Evolutionary conservation across 2,329 filamentous ascomycete species (phyloP).

Genomic region (Parascedosporium putredinis): DNA sequence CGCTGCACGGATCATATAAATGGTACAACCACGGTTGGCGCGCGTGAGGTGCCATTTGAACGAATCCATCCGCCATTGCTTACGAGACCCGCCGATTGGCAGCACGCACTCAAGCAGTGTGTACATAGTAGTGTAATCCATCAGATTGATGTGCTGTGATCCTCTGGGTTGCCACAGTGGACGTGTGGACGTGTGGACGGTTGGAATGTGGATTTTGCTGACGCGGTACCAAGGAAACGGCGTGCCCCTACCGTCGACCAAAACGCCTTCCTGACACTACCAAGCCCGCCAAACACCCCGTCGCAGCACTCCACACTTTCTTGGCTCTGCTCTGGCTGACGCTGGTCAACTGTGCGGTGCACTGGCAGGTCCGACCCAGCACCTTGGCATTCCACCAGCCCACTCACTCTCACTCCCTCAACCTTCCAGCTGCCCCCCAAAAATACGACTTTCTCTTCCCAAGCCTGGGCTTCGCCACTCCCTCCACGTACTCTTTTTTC

Average conservation of each 20-base stretch:
- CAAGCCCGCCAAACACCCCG: constrained; percentile 2
- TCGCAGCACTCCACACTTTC: no score
- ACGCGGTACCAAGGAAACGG: no score
- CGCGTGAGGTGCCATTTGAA: no score
- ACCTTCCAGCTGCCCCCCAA: no score
- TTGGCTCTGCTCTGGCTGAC: not conserved
- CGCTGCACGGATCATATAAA: no score
- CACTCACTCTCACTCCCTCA: not conserved
- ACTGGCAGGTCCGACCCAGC: not conserved
- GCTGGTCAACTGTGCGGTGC: not conserved
- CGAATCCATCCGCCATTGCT: no score
- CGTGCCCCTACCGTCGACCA: not conserved
- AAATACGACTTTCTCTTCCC: no score
- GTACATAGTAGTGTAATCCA: no score
- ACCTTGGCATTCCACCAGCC: not conserved
- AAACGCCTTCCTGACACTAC: not conserved
- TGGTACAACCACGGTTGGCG: no score
- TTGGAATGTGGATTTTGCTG: not conserved
- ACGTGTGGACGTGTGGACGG: not conserved
- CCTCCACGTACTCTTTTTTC: not conserved
- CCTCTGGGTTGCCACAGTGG: not conserved
- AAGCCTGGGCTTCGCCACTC: constrained; percentile 1
- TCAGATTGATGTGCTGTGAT: not conserved
- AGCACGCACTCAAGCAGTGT: no score
- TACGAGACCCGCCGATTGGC: no score